Conservation (phyloP, 345 rosid genomes). For the sweet orange (Citrus sinensis) region DVS_A1.0 CM039164.1:17868501-17869000, state of each 20-base stretch:
- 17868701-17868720: constrained; percentile 58
- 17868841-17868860: constrained; percentile 64
- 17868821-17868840: constrained; percentile 81
- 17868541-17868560: constrained; percentile 51
- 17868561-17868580: constrained; percentile 40
- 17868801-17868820: constrained; percentile 60
- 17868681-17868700: constrained; percentile 50
- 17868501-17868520: constrained; percentile 64
- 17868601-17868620: constrained; percentile 71
- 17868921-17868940: constrained; percentile 75
- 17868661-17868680: constrained; percentile 51
- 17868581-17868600: constrained; percentile 41
- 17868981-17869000: constrained; percentile 54
- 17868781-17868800: constrained; percentile 40
- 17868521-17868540: constrained; percentile 67
- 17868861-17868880: constrained; percentile 59
- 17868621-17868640: constrained; percentile 76
- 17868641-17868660: constrained; percentile 33
- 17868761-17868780: constrained; percentile 51
- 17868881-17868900: constrained; percentile 48
- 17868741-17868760: constrained; percentile 62
- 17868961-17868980: constrained; percentile 66
- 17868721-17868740: constrained; percentile 72
- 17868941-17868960: constrained; percentile 61
- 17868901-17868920: constrained; percentile 67